phyloP scores from a whole-genome alignment of 371 early-diverging fungal genomes.

The Chytridium lagenaria region DNA sequence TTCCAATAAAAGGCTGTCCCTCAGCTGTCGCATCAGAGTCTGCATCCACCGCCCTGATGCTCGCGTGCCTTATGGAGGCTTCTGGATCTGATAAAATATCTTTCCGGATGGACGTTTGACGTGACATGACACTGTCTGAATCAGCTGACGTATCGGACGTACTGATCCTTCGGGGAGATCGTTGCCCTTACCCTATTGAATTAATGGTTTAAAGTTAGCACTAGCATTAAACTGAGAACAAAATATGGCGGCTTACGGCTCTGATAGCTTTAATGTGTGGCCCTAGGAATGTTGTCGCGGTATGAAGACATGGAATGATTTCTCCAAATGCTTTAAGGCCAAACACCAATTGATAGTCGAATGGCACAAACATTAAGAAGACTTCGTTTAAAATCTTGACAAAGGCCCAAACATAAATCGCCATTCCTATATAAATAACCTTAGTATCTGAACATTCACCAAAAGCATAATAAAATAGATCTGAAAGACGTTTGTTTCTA shows the following conservation, averaged over 20 bases:
- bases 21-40: neutral
- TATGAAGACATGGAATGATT: neutral
- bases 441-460: neutral
- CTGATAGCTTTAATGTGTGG: neutral
- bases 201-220: neutral
- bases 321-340: neutral
- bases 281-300: neutral
- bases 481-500: no score
- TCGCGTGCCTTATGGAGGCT: neutral
- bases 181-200: neutral
- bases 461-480: neutral
- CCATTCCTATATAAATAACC: neutral
- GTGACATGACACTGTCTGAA: neutral
- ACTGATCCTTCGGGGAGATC: neutral
- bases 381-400: neutral
- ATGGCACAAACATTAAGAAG: neutral
- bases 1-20: neutral
- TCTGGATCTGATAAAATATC: neutral
- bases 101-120: neutral
- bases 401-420: neutral
- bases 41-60: neutral
- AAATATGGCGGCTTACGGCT: neutral
- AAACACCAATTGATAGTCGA: neutral
- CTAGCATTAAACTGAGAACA: neutral
- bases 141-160: neutral